Percentiles rank a stretch among this genome's conserved stretches.
These are phyloP conservation scores for Pseudozyma thailandica DNA, from an alignment of 1,284 basidiomycete genomes.

Conservation along the genomic window DNA sequence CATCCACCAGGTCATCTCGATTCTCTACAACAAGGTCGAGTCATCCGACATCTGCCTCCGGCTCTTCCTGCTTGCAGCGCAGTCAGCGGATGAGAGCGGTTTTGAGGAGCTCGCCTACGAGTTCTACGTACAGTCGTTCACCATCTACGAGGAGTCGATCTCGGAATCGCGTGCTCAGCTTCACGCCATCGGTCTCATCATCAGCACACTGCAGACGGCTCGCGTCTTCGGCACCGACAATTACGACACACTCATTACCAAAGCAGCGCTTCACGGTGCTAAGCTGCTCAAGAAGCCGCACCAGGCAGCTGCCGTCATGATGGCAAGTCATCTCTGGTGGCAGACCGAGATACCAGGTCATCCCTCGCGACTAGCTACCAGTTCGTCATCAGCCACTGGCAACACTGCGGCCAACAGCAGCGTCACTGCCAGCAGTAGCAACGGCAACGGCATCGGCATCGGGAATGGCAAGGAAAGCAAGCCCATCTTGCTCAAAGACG, in stretches of 20 bases:
- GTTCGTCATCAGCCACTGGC: conserved; percentile 39
- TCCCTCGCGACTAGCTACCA: conserved; percentile 18
- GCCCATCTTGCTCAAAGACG: conserved; percentile 57
- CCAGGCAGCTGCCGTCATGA: conserved; percentile 66
- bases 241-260: conserved; percentile 66
- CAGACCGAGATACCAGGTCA: conserved; percentile 55
- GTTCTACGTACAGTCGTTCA: conserved; percentile 66
- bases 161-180: conserved; percentile 64
- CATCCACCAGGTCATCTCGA: conserved; percentile 65
- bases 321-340: conserved; percentile 68
- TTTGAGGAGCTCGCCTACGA: conserved; percentile 67
- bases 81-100: conserved; percentile 63
- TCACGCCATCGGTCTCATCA: conserved; percentile 63
- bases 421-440: conserved; percentile 18
- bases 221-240: conserved; percentile 64
- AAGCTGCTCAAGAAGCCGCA: conserved; percentile 67
- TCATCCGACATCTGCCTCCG: conserved; percentile 63
- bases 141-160: conserved; percentile 67
- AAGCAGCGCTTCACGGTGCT: conserved; percentile 64
- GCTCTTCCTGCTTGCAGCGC: conserved; percentile 63
- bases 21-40: conserved; percentile 65
- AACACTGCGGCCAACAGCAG: conserved; percentile 34
- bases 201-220: conserved; percentile 62
- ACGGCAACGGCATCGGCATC: conserved; percentile 6
- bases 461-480: conserved; percentile 32